phyloP scores from a whole-genome alignment of 768 basidiomycete genomes.

The Phylloporus sp. region DNA sequence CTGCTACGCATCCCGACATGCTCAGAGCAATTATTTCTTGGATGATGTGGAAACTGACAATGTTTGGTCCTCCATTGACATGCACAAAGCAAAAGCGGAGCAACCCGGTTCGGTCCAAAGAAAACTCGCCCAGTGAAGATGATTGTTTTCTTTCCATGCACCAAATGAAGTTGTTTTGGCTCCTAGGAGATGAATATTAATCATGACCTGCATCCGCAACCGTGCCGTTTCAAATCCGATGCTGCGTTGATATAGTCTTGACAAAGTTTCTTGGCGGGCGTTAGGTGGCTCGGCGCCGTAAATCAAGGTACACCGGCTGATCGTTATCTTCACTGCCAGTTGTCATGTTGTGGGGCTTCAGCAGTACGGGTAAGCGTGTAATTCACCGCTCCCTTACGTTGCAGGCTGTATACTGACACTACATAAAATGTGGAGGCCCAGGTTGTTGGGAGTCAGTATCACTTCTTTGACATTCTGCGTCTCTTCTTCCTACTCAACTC shows the following conservation, averaged over 20 bases:
- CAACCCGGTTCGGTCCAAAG: no score
- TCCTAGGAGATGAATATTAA: no score
- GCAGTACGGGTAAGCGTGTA: neutral
- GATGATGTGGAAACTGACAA: no score
- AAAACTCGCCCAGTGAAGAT: neutral
- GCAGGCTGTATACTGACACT: neutral
- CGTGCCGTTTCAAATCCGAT: neutral
- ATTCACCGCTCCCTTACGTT: neutral
- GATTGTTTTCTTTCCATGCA: neutral
- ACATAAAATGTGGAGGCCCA: constrained; percentile 4
- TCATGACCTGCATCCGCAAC: no score
- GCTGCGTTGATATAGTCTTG: neutral
- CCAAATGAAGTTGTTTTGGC: neutral
- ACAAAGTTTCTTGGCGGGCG: neutral
- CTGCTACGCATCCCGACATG: no score
- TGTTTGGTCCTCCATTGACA: no score
- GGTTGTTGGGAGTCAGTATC: neutral
- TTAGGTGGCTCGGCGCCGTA: neutral
- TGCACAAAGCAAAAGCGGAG: no score
- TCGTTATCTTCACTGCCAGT: neutral
- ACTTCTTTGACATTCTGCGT: neutral
- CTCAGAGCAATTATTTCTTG: no score
- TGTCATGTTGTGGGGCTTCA: neutral
- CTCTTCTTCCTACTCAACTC: neutral
- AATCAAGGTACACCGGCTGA: neutral